These are phyloP conservation scores for Aspergillus indologenus DNA, from an alignment of 495 filamentous ascomycete genomes.

Conservation along the genomic window DNA sequence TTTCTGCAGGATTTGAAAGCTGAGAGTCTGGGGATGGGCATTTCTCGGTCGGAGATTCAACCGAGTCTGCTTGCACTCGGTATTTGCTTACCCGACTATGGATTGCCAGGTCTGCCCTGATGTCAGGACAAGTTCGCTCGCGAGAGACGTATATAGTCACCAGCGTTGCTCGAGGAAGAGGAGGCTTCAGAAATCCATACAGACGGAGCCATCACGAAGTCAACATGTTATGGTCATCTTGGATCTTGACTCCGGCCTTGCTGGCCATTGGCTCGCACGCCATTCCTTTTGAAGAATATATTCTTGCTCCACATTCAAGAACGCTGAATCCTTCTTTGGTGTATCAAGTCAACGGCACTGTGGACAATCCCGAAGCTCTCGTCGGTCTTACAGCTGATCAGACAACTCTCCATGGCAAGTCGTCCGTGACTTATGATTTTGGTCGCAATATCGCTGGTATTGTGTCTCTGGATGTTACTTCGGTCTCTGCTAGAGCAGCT, in stretches of 20 bases:
- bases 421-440: conserved; percentile 46
- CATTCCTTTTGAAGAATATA: conserved; percentile 36
- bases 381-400: conserved; percentile 20
- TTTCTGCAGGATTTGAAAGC: background rate
- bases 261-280: background rate
- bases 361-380: conserved; percentile 17
- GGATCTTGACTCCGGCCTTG: background rate
- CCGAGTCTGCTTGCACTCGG: background rate
- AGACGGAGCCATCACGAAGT: background rate
- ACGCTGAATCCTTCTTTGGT: conserved; percentile 19
- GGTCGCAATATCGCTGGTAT: conserved; percentile 44
- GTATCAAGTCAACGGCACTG: background rate
- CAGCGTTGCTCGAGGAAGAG: background rate
- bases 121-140: background rate
- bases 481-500: conserved; percentile 25
- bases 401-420: conserved; percentile 29
- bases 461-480: conserved; percentile 33
- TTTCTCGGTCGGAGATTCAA: background rate
- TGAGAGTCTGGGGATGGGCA: background rate
- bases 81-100: background rate
- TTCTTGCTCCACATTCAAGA: conserved; percentile 39
- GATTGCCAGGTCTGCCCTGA: background rate
- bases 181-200: background rate
- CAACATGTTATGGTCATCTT: background rate
- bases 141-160: background rate